These are phyloP conservation scores for Termitomyces titanicus DNA, from an alignment of 768 basidiomycete species.

Conservation along the genomic window DNA sequence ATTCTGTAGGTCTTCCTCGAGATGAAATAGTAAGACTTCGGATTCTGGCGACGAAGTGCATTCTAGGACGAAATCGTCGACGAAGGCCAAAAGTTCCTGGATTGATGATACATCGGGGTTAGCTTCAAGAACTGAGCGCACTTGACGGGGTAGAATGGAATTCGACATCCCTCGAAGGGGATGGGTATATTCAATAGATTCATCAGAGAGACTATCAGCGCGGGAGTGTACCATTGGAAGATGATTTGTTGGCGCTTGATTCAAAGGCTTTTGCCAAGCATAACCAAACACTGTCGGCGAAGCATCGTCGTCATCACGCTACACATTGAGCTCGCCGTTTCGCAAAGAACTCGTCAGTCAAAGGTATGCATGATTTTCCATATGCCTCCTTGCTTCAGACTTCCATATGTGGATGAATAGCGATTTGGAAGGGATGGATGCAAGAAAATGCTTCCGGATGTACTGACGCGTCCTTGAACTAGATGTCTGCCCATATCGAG, in stretches of 20 bases:
- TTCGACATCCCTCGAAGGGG: constrained; percentile 27
- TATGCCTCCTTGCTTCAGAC: background rate
- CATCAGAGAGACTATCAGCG: background rate
- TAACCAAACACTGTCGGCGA: constrained; percentile 28
- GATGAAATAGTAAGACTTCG: constrained; percentile 38
- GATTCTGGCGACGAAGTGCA: constrained; percentile 45
- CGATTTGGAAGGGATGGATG: constrained; percentile 30
- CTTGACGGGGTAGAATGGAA: constrained; percentile 42
- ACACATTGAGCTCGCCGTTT: constrained; percentile 34
- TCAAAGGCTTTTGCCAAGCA: constrained; percentile 21
- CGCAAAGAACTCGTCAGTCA: constrained; percentile 15
- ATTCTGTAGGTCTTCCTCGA: constrained; percentile 66
- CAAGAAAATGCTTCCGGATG: constrained; percentile 23
- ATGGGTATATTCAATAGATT: background rate
- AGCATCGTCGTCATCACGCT: constrained; percentile 28
- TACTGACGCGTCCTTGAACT: constrained; percentile 21
- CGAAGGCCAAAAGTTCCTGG: constrained; percentile 41
- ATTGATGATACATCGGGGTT: constrained; percentile 48
- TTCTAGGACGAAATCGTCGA: constrained; percentile 55
- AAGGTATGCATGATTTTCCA: constrained; percentile 25
- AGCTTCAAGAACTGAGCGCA: constrained; percentile 56
- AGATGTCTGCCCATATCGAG: constrained; percentile 85
- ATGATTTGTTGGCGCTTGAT: constrained; percentile 24
- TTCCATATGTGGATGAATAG: background rate
- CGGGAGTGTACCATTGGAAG: background rate